These are phyloP conservation scores for Nematodospora anomalae DNA, from an alignment of 1,139 yeast species.

Conservation along the genomic window DNA sequence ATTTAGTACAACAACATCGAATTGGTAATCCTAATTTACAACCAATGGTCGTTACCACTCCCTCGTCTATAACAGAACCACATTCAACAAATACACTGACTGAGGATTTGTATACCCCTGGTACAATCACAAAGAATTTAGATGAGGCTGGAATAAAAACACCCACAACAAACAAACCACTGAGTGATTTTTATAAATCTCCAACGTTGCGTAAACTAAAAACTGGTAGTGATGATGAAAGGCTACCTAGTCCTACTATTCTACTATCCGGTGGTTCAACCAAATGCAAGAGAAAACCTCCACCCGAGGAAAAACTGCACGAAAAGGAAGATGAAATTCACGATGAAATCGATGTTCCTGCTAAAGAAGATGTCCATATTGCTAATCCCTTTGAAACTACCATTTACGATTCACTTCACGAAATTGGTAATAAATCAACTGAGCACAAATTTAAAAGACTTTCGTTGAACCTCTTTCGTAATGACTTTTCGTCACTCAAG, in stretches of 20 bases:
- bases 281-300: slow-evolving; percentile 7
- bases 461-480: not conserved
- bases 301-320: slow-evolving; percentile 1
- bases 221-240: not conserved
- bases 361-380: not conserved
- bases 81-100: not conserved
- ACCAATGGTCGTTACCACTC: not conserved
- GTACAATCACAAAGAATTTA: not conserved
- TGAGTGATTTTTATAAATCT: not conserved
- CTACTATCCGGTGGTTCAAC: slow-evolving; percentile 1
- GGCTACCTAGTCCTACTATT: slow-evolving; percentile 1
- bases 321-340: not conserved
- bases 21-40: slow-evolving; percentile 7
- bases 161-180: not conserved
- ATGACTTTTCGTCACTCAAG: not conserved
- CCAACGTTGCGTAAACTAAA: not conserved
- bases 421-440: not conserved
- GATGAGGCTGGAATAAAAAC: slow-evolving; percentile 1
- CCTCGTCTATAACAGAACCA: not conserved
- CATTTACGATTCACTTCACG: not conserved
- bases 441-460: not conserved
- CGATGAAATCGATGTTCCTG: not conserved
- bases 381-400: not conserved
- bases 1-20: slow-evolving; percentile 6
- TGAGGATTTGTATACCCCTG: not conserved